phyloP scores from a whole-genome alignment of 148 eudicot species.

The Fallopia convolvulus region DNA sequence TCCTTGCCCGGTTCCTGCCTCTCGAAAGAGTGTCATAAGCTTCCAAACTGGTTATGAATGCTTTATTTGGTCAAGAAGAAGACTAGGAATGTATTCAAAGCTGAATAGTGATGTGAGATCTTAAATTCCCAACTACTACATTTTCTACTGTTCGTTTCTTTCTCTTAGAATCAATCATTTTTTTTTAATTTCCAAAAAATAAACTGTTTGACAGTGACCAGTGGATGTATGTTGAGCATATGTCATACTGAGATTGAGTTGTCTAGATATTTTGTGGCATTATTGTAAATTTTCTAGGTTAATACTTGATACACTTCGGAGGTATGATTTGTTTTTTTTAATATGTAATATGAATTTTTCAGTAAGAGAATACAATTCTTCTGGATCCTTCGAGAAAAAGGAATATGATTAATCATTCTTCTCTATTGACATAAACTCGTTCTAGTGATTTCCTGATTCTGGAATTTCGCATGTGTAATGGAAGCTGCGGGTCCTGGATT shows the following conservation, averaged over 20 bases:
- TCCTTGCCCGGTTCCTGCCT: background rate
- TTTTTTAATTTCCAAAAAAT: background rate
- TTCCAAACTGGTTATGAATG: background rate
- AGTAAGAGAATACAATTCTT: background rate
- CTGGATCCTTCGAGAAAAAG: background rate
- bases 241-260: background rate
- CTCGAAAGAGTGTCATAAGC: background rate
- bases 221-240: background rate
- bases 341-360: no score
- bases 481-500: background rate
- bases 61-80: background rate
- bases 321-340: no score
- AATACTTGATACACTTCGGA: background rate
- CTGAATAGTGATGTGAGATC: background rate
- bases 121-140: background rate
- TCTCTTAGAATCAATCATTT: background rate
- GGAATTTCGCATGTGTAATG: background rate
- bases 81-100: background rate
- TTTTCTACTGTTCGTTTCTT: background rate
- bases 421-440: background rate
- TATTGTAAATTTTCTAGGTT: background rate
- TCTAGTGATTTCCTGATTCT: background rate
- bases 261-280: background rate
- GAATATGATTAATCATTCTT: background rate
- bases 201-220: background rate